These are phyloP conservation scores for Ilyonectria sp. DNA, from an alignment of 2,329 filamentous ascomycete genomes.

Conservation along the genomic window DNA sequence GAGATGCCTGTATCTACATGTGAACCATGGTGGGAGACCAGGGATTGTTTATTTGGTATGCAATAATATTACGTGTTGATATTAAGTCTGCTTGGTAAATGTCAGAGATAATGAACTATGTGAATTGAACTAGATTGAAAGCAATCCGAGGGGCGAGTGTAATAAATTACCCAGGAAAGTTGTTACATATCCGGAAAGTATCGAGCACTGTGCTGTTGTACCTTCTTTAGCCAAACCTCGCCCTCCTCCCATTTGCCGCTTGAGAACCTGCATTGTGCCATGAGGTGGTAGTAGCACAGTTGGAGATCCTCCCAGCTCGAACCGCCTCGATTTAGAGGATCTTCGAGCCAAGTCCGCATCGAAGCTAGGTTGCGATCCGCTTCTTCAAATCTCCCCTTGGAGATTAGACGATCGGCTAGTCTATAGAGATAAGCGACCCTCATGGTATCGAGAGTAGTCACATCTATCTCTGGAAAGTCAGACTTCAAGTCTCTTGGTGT, in stretches of 20 bases:
- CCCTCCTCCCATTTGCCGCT: background rate
- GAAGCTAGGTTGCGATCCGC: background rate
- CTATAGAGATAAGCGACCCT: background rate
- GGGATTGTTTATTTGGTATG: too few relatives aligned
- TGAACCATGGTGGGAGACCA: too few relatives aligned
- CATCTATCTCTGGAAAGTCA: background rate
- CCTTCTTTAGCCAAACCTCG: background rate
- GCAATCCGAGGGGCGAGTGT: too few relatives aligned
- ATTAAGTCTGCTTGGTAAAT: too few relatives aligned
- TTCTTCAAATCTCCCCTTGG: background rate
- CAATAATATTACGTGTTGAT: too few relatives aligned
- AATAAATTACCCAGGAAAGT: too few relatives aligned
- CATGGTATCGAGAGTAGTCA: background rate
- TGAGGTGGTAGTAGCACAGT: background rate
- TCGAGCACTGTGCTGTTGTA: background rate
- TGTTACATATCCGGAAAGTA: background rate
- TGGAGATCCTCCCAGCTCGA: slow-evolving; percentile 4
- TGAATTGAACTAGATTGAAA: too few relatives aligned
- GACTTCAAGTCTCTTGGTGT: background rate
- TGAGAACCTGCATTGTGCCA: background rate
- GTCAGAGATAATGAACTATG: too few relatives aligned
- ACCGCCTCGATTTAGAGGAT: background rate
- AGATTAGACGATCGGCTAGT: background rate
- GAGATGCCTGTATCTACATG: too few relatives aligned
- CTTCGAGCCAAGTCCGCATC: background rate